Base-by-base conservation (phyloP, 2,329 filamentous ascomycete species). In the Nannizziopsis arthrosporioides region DNA sequence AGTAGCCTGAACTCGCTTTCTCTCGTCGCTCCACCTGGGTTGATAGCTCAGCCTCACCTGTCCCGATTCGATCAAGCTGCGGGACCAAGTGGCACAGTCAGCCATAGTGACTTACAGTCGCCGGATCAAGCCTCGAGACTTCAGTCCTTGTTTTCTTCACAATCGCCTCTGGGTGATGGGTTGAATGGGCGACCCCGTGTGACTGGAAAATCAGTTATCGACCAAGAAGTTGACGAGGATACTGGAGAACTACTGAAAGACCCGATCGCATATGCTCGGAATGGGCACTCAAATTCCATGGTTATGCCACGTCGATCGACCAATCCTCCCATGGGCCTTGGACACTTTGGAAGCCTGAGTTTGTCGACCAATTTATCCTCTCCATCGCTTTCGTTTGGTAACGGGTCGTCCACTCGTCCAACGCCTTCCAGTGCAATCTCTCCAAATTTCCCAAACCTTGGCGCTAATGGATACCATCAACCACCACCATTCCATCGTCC, bases 301-400 rank as follows among this genome's bases (percentile, higher is more conserved):
- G 59, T 57, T 10, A 59, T 59, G 40, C 68, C 74, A 51, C 81
- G 85, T 47, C 79, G 81, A 54, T 77, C 80, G 35, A 88, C 83
- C 1, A 84, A 81, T 47, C 80, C 84, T 19, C 80, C 85, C 51
- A 70, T 89, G 35, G 82, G 84, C 6, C 76, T 85, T 19, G 70
- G 73, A 53, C 80, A 79, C 31, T 82, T 94, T 69, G 74, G 74
- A 32, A 76, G 72, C 42, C 69, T 94, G 46, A 85, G 84, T 7
- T 68, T 94, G 49, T 83, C 82, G 57, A 86, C 84, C n/a, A 74
- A 70, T 42, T 71, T 77, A 56, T 63, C 70, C 6, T 72, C 78
- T 5, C 46, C 46, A 17, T 48, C 46, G 53, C 71, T 75, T 22
- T 72, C 66, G 37, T 77, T 73, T 52, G 63, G 66, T 1, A 73